A percentile compares a stretch with the other conserved stretches of the same genome.
Conservation (phyloP, 2,329 filamentous ascomycete genomes). For the Sphaerostilbella broomeana region DNA sequence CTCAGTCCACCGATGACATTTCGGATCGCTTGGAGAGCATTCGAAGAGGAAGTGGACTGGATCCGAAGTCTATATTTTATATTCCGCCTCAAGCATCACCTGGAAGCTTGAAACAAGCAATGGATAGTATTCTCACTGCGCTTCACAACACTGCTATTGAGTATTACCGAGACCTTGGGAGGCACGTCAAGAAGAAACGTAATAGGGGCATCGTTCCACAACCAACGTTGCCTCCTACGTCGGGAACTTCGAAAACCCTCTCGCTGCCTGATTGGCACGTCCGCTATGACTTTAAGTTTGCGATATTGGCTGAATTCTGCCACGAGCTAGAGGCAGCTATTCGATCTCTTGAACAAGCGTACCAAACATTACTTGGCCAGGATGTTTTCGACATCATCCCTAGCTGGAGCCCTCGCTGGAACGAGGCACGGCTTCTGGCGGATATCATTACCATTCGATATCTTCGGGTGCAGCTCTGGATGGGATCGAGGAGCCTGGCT, state of each 20-base stretch:
- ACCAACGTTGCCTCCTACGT: conserved; percentile 75
- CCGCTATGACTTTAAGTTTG: conserved; percentile 90
- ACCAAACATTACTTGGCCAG: conserved; percentile 72
- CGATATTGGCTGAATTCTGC: conserved; percentile 83
- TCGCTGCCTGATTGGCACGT: conserved; percentile 85
- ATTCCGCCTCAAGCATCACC: conserved; percentile 66
- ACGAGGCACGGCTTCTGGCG: conserved; percentile 82
- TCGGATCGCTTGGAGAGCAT: conserved; percentile 71
- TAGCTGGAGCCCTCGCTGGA: conserved; percentile 84
- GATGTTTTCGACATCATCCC: conserved; percentile 86
- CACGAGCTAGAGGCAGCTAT: conserved; percentile 86
- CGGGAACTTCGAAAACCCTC: conserved; percentile 78
- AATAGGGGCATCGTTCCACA: conserved; percentile 70
- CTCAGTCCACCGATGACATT: conserved; percentile 55
- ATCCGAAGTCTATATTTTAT: conserved; percentile 80
- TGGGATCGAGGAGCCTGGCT: conserved; percentile 69
- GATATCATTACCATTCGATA: conserved; percentile 76
- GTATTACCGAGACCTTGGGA: conserved; percentile 91
- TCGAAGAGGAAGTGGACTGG: conserved; percentile 69
- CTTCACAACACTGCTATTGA: conserved; percentile 73
- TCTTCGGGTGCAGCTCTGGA: conserved; percentile 76
- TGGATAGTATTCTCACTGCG: conserved; percentile 63
- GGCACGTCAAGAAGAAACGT: conserved; percentile 83
- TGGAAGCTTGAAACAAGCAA: conserved; percentile 66
- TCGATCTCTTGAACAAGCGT: conserved; percentile 79